Evolutionary conservation across 2,329 filamentous ascomycete genomes (phyloP), one percentile per base, ranked within the genome.

Genomic region (Colletotrichum shisoi): DNA sequence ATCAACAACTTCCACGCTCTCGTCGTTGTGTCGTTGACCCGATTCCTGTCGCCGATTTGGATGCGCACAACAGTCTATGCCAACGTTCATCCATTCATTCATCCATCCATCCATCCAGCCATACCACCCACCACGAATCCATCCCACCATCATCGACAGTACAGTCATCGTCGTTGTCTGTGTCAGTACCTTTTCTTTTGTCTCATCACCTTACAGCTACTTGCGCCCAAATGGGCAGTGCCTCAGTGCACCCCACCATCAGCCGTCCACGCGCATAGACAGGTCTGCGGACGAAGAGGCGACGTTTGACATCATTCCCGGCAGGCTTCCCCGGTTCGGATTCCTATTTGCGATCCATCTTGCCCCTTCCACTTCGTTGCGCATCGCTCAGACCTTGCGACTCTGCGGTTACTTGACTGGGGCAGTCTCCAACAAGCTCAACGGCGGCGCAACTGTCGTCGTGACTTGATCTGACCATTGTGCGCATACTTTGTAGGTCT

Each of bases 331-430:
- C 34, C 57, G 34, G 57, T 15, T 31, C 15, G 9, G 34, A 17
- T 48, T 59, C 57, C 57, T 40, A 59, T 46, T 57, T n/a, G 27
- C 34, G 34, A 19, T 40, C 45, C 24, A 27, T 59, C n/a, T 49
- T 19, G 44, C 19, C 45, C 27, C 45, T 58, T 59, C 31, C 31
- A 37, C 42, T 24, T 48, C 27, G 27, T 21, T 19, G 44, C 31
- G 27, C 44, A 39, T 64, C 60, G 42, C 60, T 64, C 48, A 40
- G 64, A 59, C 53, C 13, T 42, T 59, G 37, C 60, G 46, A 59
- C 60, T 63, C 34, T 64, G 39, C 54, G 31, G 31, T 34, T 34
- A 51, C 48, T 57, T 57, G 42, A 45, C 48, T 57, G 46, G 45
- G 15, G 46, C 53, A 45, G 31, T 34, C 49, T 64, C 49, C 54